Base-by-base conservation (phyloP, 2,329 filamentous ascomycete genomes). In the Neonectria neomacrospora region DNA sequence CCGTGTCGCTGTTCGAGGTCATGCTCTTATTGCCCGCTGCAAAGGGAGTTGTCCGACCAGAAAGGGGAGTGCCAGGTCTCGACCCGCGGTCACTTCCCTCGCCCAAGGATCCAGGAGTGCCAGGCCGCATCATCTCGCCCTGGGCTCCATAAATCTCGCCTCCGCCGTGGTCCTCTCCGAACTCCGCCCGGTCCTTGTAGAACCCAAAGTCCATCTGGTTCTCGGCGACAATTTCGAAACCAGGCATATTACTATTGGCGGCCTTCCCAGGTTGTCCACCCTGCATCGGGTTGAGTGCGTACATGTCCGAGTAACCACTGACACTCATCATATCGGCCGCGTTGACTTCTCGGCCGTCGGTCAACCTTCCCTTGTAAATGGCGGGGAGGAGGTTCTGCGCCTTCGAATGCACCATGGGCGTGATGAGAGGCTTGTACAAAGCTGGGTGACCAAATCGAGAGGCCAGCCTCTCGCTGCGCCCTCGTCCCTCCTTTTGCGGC, bases 331-430 rank as follows among this genome's bases (percentile, higher is more conserved):
- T 79, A 54, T 90, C 85, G 59, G 84, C 81, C 0, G 85, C 81
- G n/a, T 83, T 84, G 2, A 83, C 84, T 26, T 88, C 86, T 28
- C 88, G 85, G 1, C 88, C 86, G 60, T 93, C 90, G 2, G 84
- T 86, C 23, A 97, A 80, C 5, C 95, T 90, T 11, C 94, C 95
- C 23, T 89, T 89, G 76, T 97, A 97, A 53, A 99, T 85, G 45
- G 91, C 88, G n/a, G 91, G 90, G 10, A 99, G 85, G 42, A 96
- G 85, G 63, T 96, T 94, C 73, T 96, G 92, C 2, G 93, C 93
- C 78, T 92, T 97, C 57, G 93, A 91, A 72, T 96, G 91, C 3
- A 98, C 95, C 94, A 98, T 97, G 3, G 95, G 95, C 0, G 94
- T 97, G 71, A 95, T 94, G 20, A 98, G 85, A 3, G 92, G 91